Conservation (phyloP, 805 yeast species). For the Candida chauliodis region DNA sequence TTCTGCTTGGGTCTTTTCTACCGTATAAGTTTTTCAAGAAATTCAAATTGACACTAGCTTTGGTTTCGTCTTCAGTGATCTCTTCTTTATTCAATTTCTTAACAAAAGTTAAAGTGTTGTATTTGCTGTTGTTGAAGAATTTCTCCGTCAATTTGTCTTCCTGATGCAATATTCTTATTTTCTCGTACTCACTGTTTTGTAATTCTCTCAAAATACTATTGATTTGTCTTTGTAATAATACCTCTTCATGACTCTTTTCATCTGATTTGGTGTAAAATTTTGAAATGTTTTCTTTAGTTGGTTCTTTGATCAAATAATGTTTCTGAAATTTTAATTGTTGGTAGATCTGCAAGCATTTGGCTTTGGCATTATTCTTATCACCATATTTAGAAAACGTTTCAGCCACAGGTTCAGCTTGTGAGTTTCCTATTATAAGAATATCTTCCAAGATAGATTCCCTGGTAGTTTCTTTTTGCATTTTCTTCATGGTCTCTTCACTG, state of each 20-base stretch:
- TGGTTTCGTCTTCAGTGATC: slow-evolving; percentile 47
- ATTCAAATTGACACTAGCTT: slow-evolving; percentile 57
- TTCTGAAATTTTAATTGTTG: slow-evolving; percentile 17
- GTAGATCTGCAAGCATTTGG: slow-evolving; percentile 33
- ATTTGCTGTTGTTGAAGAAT: not conserved
- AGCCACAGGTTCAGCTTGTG: slow-evolving; percentile 10
- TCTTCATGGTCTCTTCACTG: slow-evolving; percentile 42
- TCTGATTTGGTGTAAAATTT: slow-evolving; percentile 32
- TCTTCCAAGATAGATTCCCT: slow-evolving; percentile 46
- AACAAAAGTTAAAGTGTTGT: slow-evolving; percentile 16
- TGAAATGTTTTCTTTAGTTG: slow-evolving; percentile 19
- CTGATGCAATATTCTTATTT: slow-evolving; percentile 27
- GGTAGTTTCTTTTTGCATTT: slow-evolving; percentile 36
- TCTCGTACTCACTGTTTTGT: slow-evolving; percentile 30
- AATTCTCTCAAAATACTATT: slow-evolving; percentile 36
- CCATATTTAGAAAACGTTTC: slow-evolving; percentile 33
- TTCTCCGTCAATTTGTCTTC: slow-evolving; percentile 7
- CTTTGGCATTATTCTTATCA: slow-evolving; percentile 22
- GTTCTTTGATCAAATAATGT: slow-evolving; percentile 10
- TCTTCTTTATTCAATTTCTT: slow-evolving; percentile 39
- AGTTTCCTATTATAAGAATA: slow-evolving; percentile 33
- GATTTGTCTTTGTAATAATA: slow-evolving; percentile 28
- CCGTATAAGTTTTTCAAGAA: slow-evolving; percentile 83
- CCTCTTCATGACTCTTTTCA: slow-evolving; percentile 25
- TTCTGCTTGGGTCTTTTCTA: slow-evolving; percentile 67